These are phyloP conservation scores for Volvox reticuliferus DNA, from an alignment of 139 green algal genomes.

Conservation along the genomic window DNA sequence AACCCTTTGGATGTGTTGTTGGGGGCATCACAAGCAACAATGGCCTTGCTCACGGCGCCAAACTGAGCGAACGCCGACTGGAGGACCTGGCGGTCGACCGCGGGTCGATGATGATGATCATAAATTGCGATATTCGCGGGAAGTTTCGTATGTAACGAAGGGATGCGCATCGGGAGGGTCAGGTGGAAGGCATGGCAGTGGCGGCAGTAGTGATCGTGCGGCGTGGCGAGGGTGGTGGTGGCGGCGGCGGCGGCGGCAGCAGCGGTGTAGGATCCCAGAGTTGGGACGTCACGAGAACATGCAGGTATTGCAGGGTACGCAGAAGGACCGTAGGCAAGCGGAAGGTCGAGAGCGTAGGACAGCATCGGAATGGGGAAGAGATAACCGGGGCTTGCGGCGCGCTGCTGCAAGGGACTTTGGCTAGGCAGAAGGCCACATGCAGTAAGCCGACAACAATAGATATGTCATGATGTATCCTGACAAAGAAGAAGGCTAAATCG, in stretches of 20 bases:
- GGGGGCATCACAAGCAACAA: slow-evolving; percentile 54
- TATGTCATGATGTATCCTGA: too few species aligned
- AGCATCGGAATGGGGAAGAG: not conserved
- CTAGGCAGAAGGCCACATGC: too few species aligned
- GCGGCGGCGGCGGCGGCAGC: not conserved
- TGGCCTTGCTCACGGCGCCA: slow-evolving; percentile 48
- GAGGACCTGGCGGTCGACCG: slow-evolving; percentile 47
- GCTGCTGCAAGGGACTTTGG: too few species aligned
- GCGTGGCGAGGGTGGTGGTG: not conserved
- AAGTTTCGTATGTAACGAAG: not conserved
- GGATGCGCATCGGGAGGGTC: not conserved
- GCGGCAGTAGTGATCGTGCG: not conserved
- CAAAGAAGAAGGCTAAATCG: too few species aligned
- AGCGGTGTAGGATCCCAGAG: not conserved
- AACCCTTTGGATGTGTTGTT: slow-evolving; percentile 57
- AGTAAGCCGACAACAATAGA: too few species aligned
- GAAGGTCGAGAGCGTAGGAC: not conserved
- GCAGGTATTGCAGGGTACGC: too few species aligned
- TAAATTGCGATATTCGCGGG: not conserved
- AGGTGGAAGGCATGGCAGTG: not conserved
- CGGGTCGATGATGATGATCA: not conserved
- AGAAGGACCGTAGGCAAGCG: not conserved
- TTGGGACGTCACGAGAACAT: not conserved
- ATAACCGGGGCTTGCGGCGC: too few species aligned
- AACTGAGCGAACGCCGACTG: slow-evolving; percentile 57